Base-by-base conservation (phyloP, 2,329 filamentous ascomycete species). In the Xylariaceae sp. region DNA sequence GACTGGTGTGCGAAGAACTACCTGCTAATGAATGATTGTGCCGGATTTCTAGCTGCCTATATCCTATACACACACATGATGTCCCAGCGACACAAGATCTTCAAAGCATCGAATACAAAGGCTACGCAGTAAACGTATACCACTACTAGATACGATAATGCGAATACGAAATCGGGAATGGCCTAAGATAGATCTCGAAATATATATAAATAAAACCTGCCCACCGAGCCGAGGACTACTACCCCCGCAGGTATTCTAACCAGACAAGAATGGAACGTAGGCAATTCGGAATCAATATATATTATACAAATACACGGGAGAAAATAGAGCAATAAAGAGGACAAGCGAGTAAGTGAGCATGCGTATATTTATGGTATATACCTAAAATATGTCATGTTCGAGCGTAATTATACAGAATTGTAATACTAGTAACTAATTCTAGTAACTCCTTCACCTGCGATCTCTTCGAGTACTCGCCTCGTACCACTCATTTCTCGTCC, bases 61-160 rank as follows among this genome's bases (percentile, higher is more conserved):
- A 80, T 95, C 53, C 74, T 97, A 55, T 97, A 94, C 70, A 90
- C 88, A 27, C 88, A 99, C 73, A 97, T 99, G 94, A 89, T 97
- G 78, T 79, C 80, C 58, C 94, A 99, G 79, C 80, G 92, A 64
- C 80, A 83, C 62, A 95, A 90, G 80, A 83, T 92, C 51, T 76
- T 90, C 75, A 81, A 83, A 52, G 80, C 78, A 41, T 81, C 84
- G 67, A 81, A 73, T 47, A 65, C 65, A 46, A 77, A 79, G 68
- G 73, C 73, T 56, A 64, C 64, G 8, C 69, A 74, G 63, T 76
- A 65, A 57, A 52, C 11, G n/a, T n/a, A 43, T 7, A 3, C 19
- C 12, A 32, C 31, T 34, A 34, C 26, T 34, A 43, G 39, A 42
- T 34, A 39, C 27, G 31, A 50, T 45, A 34, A 43, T 35, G 39